Evolutionary conservation across 2,329 filamentous ascomycete genomes (phyloP).

Genomic region (Hypoxylon sp.): DNA sequence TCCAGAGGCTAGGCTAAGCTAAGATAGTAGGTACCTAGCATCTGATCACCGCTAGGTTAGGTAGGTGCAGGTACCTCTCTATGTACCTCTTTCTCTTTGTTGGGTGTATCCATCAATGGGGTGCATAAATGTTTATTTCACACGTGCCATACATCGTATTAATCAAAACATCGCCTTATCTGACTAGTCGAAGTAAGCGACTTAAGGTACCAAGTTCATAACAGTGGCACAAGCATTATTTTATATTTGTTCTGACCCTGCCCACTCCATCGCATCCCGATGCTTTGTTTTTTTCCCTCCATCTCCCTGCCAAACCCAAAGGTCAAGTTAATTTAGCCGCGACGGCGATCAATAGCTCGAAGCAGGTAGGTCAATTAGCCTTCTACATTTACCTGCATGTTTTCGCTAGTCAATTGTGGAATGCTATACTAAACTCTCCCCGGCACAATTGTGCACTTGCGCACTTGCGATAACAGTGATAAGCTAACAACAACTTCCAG

Average conservation of each 20-base stretch:
- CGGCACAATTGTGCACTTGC: slow-evolving; percentile 5
- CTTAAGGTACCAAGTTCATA: background rate
- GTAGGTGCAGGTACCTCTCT: slow-evolving; percentile 25
- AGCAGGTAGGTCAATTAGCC: slow-evolving; percentile 26
- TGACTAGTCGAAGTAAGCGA: slow-evolving; percentile 15
- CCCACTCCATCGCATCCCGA: slow-evolving; percentile 19
- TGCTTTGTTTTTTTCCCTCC: slow-evolving; percentile 12
- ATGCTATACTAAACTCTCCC: background rate
- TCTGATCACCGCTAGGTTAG: slow-evolving; percentile 35
- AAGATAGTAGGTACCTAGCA: slow-evolving; percentile 19
- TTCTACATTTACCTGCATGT: background rate
- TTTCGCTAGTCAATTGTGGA: slow-evolving; percentile 2
- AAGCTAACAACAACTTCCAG: slow-evolving; percentile 29
- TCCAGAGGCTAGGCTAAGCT: slow-evolving; percentile 5
- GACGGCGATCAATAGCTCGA: slow-evolving; percentile 33
- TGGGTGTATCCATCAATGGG: slow-evolving; percentile 1
- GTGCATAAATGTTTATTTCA: slow-evolving; percentile 32
- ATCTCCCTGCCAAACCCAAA: slow-evolving; percentile 22
- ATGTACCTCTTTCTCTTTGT: slow-evolving; percentile 9
- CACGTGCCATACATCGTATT: slow-evolving; percentile 41
- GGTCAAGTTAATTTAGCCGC: slow-evolving; percentile 40
- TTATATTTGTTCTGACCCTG: slow-evolving; percentile 36
- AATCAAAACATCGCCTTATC: slow-evolving; percentile 41
- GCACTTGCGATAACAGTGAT: slow-evolving; percentile 11
- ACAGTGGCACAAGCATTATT: slow-evolving; percentile 26